phyloP scores from a whole-genome alignment of 495 filamentous ascomycete species.

The Annulohypoxylon nitens region DNA sequence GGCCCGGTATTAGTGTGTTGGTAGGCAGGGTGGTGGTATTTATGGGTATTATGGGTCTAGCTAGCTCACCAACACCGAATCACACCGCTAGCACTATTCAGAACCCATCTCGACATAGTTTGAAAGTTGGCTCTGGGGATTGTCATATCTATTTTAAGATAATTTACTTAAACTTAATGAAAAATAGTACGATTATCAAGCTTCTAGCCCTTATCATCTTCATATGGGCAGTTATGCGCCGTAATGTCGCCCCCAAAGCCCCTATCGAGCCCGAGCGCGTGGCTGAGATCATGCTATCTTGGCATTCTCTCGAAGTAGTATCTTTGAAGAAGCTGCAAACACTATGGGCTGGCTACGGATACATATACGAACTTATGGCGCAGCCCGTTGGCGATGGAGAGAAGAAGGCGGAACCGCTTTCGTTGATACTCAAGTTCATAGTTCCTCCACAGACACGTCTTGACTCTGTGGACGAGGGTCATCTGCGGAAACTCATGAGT shows the following conservation, averaged over 20 bases:
- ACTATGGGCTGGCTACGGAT: conserved; percentile 62
- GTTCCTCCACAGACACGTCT: conserved; percentile 45
- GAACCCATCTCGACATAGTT: not conserved
- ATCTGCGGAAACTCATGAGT: conserved; percentile 62
- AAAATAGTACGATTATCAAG: not conserved
- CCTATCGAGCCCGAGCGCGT: conserved; percentile 33
- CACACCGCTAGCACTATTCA: not conserved
- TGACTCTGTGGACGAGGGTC: conserved; percentile 53
- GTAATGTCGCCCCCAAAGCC: conserved; percentile 22
- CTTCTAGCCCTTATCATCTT: not conserved
- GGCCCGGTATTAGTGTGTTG: not conserved
- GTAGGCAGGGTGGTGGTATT: not conserved
- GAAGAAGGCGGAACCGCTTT: conserved; percentile 20
- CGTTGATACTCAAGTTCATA: conserved; percentile 59
- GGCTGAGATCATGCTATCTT: conserved; percentile 47
- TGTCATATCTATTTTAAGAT: not conserved
- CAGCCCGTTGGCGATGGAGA: conserved; percentile 24
- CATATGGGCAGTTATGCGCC: conserved; percentile 19
- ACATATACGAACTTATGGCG: conserved; percentile 57
- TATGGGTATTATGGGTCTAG: not conserved
- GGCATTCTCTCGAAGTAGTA: conserved; percentile 49
- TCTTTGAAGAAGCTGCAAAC: conserved; percentile 50
- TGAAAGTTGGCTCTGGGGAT: not conserved
- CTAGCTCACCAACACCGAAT: conserved; percentile 12
- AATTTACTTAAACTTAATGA: not conserved